Conservation (phyloP, 148 eudicot species). For the Selenicereus undatus region DNA sequence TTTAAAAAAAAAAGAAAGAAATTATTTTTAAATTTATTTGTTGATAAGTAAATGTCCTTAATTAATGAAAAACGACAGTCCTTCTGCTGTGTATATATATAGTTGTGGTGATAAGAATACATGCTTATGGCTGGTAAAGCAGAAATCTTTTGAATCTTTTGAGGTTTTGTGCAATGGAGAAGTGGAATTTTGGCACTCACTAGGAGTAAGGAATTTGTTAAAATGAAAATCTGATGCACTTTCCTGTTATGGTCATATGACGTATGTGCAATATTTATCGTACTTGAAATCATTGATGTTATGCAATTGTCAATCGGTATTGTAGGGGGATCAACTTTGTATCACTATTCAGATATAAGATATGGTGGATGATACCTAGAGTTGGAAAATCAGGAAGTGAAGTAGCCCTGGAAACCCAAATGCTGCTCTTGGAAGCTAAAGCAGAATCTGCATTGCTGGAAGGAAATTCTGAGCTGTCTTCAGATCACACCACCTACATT, state of each 20-base stretch:
- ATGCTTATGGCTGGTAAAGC: background rate
- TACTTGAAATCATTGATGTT: background rate
- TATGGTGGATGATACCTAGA: constrained; percentile 63
- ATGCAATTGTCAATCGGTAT: background rate
- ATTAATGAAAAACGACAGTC: background rate
- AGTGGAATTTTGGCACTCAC: background rate
- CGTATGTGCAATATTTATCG: background rate
- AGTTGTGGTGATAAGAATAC: background rate
- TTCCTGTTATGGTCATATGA: background rate
- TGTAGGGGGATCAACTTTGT: constrained; percentile 40
- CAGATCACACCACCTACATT: constrained; percentile 26
- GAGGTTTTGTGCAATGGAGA: background rate
- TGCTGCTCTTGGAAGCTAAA: constrained; percentile 39
- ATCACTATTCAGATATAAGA: constrained; percentile 41
- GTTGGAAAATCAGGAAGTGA: constrained; percentile 42
- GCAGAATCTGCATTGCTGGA: constrained; percentile 20
- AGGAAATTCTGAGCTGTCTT: background rate
- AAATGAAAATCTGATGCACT: background rate
- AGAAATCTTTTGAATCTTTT: background rate
- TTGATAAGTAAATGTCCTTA: background rate
- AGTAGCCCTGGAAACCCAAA: constrained; percentile 42
- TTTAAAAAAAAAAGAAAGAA: background rate
- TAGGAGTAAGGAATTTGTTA: background rate
- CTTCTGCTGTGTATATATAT: background rate
- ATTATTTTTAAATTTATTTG: too few species aligned